Evolutionary conservation across 140 eudicot genomes (phyloP), one percentile per base, ranked within the genome.

Genomic region (Oenanthe javanica): DNA sequence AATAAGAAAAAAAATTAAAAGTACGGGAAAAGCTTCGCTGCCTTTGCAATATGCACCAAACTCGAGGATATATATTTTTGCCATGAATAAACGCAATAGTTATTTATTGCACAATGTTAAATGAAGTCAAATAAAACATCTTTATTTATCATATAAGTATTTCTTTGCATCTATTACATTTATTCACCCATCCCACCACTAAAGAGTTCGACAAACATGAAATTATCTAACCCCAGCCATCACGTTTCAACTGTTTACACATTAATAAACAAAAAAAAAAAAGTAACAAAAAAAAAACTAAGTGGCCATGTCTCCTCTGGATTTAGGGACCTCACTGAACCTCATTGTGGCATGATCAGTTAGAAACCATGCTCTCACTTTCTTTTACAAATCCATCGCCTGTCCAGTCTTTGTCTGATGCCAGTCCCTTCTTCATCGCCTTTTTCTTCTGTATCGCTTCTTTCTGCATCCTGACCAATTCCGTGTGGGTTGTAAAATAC

Each of bases 321-420:
- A 25, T 31, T 31, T 13, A 31, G 73, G 45, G 14, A 31, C 43
- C 16, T 64, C 72, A 25, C 1, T 16, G 31, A 63, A 63, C 31
- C 40, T 69, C 47, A 14, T 40, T 45, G 18, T 48, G 36, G 78
- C 43, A 75, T 14, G 19, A 75, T 91, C 82, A 94, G 81, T 94
- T 94, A 25, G 98, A 94, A 67, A 92, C 97, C 98, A 94, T 94
- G 85, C 97, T 94, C 83, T 94, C 98, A 67, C 90, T 84, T 83
- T 94, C 98, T 52, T 94, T 88, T 61, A 94, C 98, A 80, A 94
- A 94, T 69, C 98, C 98, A 79, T 94, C 98, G 42, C 98, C 98
- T 1, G 98, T 94, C 98, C 98, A 94, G 80, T 94, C 98, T 86
- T 89, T 92, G 82, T 94, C 98, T 12, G 91, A 86, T 21, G 84